These are phyloP conservation scores for Exophiala aquamarina DNA, from an alignment of 2,329 filamentous ascomycete genomes.

Conservation along the genomic window DNA sequence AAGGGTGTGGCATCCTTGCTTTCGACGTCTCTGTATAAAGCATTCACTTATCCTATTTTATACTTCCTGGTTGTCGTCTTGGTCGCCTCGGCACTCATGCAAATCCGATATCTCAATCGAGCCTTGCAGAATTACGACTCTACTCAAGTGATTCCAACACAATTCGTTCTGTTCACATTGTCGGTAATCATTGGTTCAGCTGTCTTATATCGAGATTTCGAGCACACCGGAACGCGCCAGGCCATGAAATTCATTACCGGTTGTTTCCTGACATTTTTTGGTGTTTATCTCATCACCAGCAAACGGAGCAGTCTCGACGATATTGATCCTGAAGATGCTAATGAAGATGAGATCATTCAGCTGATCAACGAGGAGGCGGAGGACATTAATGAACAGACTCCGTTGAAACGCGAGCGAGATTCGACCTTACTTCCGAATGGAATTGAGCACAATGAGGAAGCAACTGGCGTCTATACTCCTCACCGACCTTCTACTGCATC, in stretches of 20 bases:
- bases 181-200: slow-evolving; percentile 94
- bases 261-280: slow-evolving; percentile 88
- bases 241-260: slow-evolving; percentile 85
- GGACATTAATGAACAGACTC: slow-evolving; percentile 19
- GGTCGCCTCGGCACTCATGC: slow-evolving; percentile 83
- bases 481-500: slow-evolving; percentile 15
- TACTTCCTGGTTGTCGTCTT: slow-evolving; percentile 82
- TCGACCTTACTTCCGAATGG: neutral
- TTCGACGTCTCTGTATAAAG: slow-evolving; percentile 83
- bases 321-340: slow-evolving; percentile 61
- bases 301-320: slow-evolving; percentile 63
- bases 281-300: slow-evolving; percentile 96
- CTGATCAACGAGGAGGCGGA: slow-evolving; percentile 40
- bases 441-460: neutral
- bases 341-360: slow-evolving; percentile 57
- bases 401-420: slow-evolving; percentile 15
- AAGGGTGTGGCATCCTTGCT: slow-evolving; percentile 96
- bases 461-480: slow-evolving; percentile 9
- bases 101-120: slow-evolving; percentile 94
- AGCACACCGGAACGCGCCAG: slow-evolving; percentile 71
- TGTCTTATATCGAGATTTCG: slow-evolving; percentile 90
- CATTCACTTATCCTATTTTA: slow-evolving; percentile 87
- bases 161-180: slow-evolving; percentile 95
- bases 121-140: slow-evolving; percentile 91
- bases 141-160: slow-evolving; percentile 95